phyloP scores from a whole-genome alignment of 768 basidiomycete genomes.

The Tricholoma hemisulphureum region DNA sequence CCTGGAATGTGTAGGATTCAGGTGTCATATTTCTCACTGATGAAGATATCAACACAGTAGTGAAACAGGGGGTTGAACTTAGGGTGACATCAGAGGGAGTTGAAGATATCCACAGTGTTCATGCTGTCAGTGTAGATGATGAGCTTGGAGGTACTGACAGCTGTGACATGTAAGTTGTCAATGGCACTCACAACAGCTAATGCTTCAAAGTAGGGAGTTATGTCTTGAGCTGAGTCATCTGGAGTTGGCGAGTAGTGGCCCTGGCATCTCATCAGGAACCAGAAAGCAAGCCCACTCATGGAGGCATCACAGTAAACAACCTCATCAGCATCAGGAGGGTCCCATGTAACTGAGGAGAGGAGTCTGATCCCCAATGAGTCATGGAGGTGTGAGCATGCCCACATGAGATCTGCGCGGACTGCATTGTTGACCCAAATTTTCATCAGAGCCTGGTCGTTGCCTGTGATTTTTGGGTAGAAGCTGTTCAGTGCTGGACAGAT shows the following conservation, averaged over 20 bases:
- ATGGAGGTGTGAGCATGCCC: constrained; percentile 28
- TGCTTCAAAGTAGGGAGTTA: constrained; percentile 28
- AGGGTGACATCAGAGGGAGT: constrained; percentile 1
- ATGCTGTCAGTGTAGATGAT: constrained; percentile 24
- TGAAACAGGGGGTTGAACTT: constrained; percentile 19
- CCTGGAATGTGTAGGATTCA: constrained; percentile 17
- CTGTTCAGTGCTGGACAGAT: constrained; percentile 26
- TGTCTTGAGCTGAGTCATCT: too few species aligned
- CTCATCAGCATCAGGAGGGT: too few species aligned
- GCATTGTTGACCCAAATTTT: constrained; percentile 24
- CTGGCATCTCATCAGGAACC: constrained; percentile 3
- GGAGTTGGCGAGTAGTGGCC: constrained; percentile 13
- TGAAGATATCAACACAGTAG: constrained; percentile 11
- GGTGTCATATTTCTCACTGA: constrained; percentile 6
- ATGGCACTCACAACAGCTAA: constrained; percentile 1
- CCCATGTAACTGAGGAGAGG: constrained; percentile 19
- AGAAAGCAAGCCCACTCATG: constrained; percentile 28
- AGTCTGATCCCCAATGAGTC: constrained; percentile 18
- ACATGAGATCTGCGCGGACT: constrained; percentile 24
- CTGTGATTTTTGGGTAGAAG: constrained; percentile 30
- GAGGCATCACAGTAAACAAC: too few species aligned
- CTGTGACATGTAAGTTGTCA: constrained; percentile 12
- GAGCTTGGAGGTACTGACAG: constrained; percentile 20
- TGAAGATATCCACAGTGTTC: constrained; percentile 24
- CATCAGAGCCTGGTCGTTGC: constrained; percentile 12